Percentiles rank a stretch among this genome's conserved stretches.
Evolutionary conservation across 78 protist genomes (phyloP).

Genomic region (Mantamonas sphyraenae): DNA sequence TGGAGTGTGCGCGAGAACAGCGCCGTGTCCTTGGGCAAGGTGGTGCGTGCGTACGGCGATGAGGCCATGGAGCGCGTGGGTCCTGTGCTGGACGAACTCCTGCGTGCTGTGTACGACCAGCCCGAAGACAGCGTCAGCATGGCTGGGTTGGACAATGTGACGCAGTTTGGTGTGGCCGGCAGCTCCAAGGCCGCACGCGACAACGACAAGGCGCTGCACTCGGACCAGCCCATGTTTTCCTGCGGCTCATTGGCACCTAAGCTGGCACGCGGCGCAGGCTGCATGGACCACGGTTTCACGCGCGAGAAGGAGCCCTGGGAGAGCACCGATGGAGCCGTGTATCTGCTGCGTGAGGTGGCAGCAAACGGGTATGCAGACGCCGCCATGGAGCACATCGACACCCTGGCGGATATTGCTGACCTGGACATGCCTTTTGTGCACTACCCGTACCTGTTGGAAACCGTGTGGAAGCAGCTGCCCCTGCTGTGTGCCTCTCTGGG

Average conservation of each 20-base stretch:
- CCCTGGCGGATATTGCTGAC: background rate
- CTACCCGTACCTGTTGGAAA: background rate
- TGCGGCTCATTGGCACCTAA: conserved; percentile 42
- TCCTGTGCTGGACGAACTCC: background rate
- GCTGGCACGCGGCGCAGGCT: conserved; percentile 15
- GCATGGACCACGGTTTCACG: conserved; percentile 12
- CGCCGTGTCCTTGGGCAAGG: conserved; percentile 16
- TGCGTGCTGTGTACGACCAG: background rate
- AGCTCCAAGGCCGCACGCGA: background rate
- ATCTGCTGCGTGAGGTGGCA: conserved; percentile 13
- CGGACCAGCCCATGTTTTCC: conserved; percentile 20
- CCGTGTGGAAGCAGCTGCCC: conserved; percentile 9
- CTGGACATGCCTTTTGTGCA: background rate
- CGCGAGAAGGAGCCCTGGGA: conserved; percentile 10
- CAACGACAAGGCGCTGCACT: conserved; percentile 8
- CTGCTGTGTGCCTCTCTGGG: too few relatives aligned
- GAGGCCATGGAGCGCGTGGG: background rate
- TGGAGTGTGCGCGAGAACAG: conserved; percentile 18
- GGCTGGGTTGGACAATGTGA: background rate
- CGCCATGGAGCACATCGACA: background rate
- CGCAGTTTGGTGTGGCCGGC: conserved; percentile 22
- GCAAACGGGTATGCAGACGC: background rate
- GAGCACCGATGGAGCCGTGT: background rate
- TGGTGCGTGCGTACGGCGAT: background rate
- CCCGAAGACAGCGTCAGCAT: background rate